Conservation (phyloP, 768 basidiomycete genomes). For the Pleurotus pulmonarius region DNA sequence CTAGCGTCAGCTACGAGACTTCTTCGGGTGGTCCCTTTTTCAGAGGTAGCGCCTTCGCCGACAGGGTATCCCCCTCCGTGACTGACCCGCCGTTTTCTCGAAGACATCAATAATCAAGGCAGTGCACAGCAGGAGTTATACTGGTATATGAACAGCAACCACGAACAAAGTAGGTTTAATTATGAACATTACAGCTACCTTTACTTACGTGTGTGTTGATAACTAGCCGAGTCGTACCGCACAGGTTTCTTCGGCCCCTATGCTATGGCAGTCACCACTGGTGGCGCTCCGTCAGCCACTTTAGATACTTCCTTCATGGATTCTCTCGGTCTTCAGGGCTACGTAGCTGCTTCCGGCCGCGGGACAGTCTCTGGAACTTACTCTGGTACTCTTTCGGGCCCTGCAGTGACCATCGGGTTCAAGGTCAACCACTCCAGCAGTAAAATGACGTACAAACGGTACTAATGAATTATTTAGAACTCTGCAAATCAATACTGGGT, state of each 20-base stretch:
- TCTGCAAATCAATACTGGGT: conserved; percentile 46
- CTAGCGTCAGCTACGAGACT: conserved; percentile 39
- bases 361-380: conserved; percentile 41
- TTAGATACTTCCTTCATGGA: conserved; percentile 43
- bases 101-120: conserved; percentile 47
- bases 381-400: conserved; percentile 37
- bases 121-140: conserved; percentile 44
- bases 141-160: conserved; percentile 45
- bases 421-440: conserved; percentile 21
- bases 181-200: neutral
- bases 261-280: conserved; percentile 38
- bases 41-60: conserved; percentile 26
- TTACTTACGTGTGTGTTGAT: neutral
- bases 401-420: conserved; percentile 37
- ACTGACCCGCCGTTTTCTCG: neutral
- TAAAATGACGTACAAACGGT: neutral
- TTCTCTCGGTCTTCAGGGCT: conserved; percentile 38
- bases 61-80: neutral
- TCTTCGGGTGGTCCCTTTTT: conserved; percentile 50
- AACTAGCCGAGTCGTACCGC: conserved; percentile 31
- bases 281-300: conserved; percentile 36
- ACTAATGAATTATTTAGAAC: conserved; percentile 22
- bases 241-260: conserved; percentile 49
- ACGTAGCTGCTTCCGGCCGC: conserved; percentile 38
- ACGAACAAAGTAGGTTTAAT: conserved; percentile 29